phyloP scores from a whole-genome alignment of 1,284 basidiomycete species.

The Sporisorium sorghi region DNA sequence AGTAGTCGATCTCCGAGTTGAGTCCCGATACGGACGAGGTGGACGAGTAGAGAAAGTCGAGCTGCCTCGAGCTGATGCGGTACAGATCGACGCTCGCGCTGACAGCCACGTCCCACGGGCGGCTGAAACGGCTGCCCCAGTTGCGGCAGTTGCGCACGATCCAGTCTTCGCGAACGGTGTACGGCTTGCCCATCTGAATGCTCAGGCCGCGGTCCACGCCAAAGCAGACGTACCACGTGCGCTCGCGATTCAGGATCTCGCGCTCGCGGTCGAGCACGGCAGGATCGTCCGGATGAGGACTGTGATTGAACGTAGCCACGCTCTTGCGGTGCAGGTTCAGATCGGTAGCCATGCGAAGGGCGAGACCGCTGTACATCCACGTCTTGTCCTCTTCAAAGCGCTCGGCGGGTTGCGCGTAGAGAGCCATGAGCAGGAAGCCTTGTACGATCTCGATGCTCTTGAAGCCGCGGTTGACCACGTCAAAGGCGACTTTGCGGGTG shows the following conservation, averaged over 20 bases:
- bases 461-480: slow-evolving; percentile 76
- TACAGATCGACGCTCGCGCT: slow-evolving; percentile 56
- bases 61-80: slow-evolving; percentile 76
- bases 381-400: slow-evolving; percentile 94
- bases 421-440: slow-evolving; percentile 69
- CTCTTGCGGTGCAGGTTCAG: slow-evolving; percentile 93
- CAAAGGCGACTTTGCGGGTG: slow-evolving; percentile 89
- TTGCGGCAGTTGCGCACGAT: slow-evolving; percentile 80
- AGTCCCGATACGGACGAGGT: slow-evolving; percentile 84
- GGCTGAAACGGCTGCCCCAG: slow-evolving; percentile 72
- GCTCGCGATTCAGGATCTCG: slow-evolving; percentile 90
- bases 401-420: slow-evolving; percentile 70
- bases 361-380: slow-evolving; percentile 75
- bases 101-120: slow-evolving; percentile 66
- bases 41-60: slow-evolving; percentile 89
- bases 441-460: slow-evolving; percentile 84
- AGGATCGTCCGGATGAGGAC: slow-evolving; percentile 65
- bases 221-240: slow-evolving; percentile 94
- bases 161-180: slow-evolving; percentile 87
- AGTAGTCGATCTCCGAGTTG: slow-evolving; percentile 87
- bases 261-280: slow-evolving; percentile 75
- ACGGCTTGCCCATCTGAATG: slow-evolving; percentile 91
- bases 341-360: slow-evolving; percentile 89
- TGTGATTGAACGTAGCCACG: slow-evolving; percentile 72
- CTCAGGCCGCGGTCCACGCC: slow-evolving; percentile 83